Base-by-base conservation (phyloP, 805 yeast species). In the Candida alai region DNA sequence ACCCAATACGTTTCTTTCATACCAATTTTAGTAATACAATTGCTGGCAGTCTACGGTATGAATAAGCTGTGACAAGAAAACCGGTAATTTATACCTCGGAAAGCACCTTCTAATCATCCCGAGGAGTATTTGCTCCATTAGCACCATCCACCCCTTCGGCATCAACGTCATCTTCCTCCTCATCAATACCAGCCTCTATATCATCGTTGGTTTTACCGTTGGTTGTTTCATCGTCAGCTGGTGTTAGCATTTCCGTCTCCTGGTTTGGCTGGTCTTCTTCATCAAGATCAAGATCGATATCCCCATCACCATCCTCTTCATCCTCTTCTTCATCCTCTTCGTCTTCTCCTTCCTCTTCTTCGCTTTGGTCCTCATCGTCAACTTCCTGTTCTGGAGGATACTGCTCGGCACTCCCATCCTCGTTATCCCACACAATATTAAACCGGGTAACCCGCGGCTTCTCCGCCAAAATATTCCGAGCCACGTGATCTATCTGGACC, bases 401-500 rank as follows among this genome's bases (percentile, higher is more conserved):
- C 34, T 79, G 78, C 34, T 84, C 87, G 4, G 68, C 68, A 39
- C 65, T 74, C 21, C 67, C 75, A 35, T 78, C 87, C 30, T 65
- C 70, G 41, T 83, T 84, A 55, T 87, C 96, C 99, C 99, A 93
- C 3, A 88, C 94, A 36, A 93, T 93, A 57, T 93, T 93, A 62
- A 93, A 93, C 44, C 97, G 70, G 5, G 99, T 93, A 25, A 93
- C 98, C 47, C 97, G 73, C 27, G 99, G 99, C 64, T 93, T 93
- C 56, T 93, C 97, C 4, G 97, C 97, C 38, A 93, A 68, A 23
- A 93, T 84, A 59, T 90, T 93, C 52, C 99, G 76, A 19, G 86
- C 95, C 25, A 93, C 96, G 51, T 84, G 93, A 38, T 87, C 96
- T 4, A 90, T 88, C 51, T 86, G 96, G 1, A 90, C 96, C 53